These are phyloP conservation scores for Lepiota brunneoincarnata DNA, from an alignment of 768 basidiomycete genomes.

Conservation along the genomic window DNA sequence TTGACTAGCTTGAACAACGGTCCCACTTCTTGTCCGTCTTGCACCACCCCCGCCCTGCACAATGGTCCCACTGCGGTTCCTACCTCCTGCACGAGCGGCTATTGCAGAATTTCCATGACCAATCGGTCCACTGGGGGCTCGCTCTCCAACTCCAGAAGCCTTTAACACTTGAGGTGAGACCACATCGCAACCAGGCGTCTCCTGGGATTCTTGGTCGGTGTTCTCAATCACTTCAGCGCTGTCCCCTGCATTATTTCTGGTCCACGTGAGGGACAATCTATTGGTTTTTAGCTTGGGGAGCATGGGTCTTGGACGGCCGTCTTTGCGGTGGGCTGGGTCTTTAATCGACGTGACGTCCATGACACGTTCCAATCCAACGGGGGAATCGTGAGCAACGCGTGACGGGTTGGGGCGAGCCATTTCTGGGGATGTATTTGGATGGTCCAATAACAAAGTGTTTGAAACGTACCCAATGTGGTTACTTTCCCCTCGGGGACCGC, in stretches of 20 bases:
- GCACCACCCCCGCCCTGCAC: slow-evolving; percentile 13
- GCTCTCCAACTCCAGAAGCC: slow-evolving; percentile 16
- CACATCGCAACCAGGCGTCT: background rate
- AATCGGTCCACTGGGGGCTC: slow-evolving; percentile 51
- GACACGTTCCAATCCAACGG: no score
- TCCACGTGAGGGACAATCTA: background rate
- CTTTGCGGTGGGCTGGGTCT: no score
- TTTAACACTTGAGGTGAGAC: no score
- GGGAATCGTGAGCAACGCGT: no score
- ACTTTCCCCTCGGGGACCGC: background rate
- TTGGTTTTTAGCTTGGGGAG: no score
- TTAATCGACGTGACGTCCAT: no score
- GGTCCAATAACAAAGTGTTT: no score
- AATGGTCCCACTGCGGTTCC: slow-evolving; percentile 31
- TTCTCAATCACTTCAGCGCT: background rate
- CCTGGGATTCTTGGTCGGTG: background rate
- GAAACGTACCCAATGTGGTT: background rate
- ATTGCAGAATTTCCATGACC: slow-evolving; percentile 27
- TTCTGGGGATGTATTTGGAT: no score
- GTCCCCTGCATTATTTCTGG: background rate
- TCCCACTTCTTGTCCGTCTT: slow-evolving; percentile 17
- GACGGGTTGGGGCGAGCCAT: no score
- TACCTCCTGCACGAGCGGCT: slow-evolving; percentile 18
- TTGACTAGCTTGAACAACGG: slow-evolving; percentile 20
- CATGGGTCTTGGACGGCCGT: no score